Evolutionary conservation across 495 filamentous ascomycete species (phyloP).

Genomic region (Usnea hakonensis): DNA sequence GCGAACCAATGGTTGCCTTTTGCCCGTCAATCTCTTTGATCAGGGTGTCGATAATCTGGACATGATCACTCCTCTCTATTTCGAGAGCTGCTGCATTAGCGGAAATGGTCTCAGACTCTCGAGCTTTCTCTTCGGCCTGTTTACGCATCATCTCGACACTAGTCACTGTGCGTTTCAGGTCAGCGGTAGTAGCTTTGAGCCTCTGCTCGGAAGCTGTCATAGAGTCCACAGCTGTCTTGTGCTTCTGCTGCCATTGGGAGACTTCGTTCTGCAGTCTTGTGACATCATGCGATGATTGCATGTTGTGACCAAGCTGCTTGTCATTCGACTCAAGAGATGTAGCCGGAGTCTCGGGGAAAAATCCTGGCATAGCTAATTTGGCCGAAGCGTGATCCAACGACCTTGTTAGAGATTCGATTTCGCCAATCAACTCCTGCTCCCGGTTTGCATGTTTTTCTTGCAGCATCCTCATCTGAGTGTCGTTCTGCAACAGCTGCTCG

Average conservation of each 20-base stretch:
- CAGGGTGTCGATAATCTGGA: constrained; percentile 51
- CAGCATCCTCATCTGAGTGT: constrained; percentile 67
- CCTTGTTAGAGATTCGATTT: constrained; percentile 60
- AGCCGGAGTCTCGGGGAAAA: constrained; percentile 30
- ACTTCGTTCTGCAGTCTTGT: constrained; percentile 68
- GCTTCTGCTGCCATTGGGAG: constrained; percentile 63
- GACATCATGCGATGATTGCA: constrained; percentile 56
- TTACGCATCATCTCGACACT: constrained; percentile 43
- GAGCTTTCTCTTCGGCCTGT: constrained; percentile 31
- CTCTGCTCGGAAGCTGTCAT: constrained; percentile 67
- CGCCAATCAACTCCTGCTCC: constrained; percentile 62
- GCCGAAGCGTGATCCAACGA: constrained; percentile 38
- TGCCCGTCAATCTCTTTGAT: constrained; percentile 72
- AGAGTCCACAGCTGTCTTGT: constrained; percentile 59
- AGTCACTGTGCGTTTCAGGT: constrained; percentile 54
- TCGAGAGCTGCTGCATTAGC: constrained; percentile 42
- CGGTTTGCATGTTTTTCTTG: constrained; percentile 62
- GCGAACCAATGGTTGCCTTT: constrained; percentile 58
- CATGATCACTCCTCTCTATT: constrained; percentile 49
- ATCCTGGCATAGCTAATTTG: constrained; percentile 31
- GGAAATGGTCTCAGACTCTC: constrained; percentile 36
- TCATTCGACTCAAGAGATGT: constrained; percentile 21
- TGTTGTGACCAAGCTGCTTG: constrained; percentile 32
- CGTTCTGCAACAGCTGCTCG: constrained; percentile 78
- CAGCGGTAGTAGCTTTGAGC: constrained; percentile 60